phyloP scores from a whole-genome alignment of 257 asterid species.

The Fraxinus anomala region DNA sequence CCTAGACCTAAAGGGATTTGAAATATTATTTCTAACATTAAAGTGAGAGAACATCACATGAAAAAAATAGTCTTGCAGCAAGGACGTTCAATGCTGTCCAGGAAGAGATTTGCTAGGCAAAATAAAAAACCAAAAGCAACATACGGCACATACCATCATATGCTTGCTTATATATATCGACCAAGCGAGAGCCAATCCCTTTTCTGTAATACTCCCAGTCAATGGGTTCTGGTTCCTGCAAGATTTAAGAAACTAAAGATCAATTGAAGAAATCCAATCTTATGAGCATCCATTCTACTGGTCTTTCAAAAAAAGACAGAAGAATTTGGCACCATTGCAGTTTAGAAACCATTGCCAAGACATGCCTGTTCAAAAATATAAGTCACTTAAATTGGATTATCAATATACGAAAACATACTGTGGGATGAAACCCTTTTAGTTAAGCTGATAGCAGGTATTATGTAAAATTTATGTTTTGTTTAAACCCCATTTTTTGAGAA shows the following conservation, averaged over 20 bases:
- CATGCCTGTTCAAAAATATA: not conserved
- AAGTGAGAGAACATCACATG: constrained; percentile 1
- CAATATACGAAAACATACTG: not conserved
- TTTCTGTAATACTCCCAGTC: constrained; percentile 56
- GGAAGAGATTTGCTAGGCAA: not conserved
- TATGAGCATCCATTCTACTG: not conserved
- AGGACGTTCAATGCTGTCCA: not conserved
- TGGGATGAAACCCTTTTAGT: not conserved
- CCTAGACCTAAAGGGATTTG: no score
- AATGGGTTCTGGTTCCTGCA: constrained; percentile 56
- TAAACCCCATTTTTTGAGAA: no score
- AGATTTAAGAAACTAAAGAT: not conserved
- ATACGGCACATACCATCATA: constrained; percentile 32
- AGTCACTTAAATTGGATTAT: not conserved
- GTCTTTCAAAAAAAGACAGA: not conserved
- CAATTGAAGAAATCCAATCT: not conserved
- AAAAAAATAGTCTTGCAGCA: constrained; percentile 6
- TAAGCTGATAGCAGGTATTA: not conserved
- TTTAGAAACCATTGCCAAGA: not conserved
- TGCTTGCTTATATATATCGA: constrained; percentile 44
- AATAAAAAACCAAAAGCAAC: not conserved
- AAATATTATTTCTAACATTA: constrained; percentile 4
- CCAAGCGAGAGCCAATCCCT: constrained; percentile 52
- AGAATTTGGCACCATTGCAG: not conserved
- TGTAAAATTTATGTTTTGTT: not conserved